Evolutionary conservation across 202 grass and related monocot species (phyloP), one percentile per base, ranked within the genome.

Genomic region (Thinopyrum obtusiflorum): DNA sequence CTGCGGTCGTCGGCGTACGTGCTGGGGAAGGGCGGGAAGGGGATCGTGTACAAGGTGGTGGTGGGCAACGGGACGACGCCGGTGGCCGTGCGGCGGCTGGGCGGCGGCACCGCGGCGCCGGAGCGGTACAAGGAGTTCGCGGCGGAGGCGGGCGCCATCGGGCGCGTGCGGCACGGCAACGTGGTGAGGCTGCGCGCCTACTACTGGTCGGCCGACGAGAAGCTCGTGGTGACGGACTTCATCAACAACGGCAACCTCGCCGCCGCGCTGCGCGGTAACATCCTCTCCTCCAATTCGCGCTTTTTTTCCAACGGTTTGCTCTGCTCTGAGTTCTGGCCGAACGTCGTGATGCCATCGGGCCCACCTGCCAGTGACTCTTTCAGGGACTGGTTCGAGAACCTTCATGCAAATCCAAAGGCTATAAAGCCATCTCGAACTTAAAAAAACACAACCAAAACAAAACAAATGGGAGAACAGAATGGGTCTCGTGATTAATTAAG

Each of bases 1-100:
- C 86, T 96, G 87, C 85, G 94, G 29, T 90, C 91, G 14, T 96
- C 94, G 11, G 91, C 94, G 33, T 97, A 97, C 90, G 94, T 97
- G 39, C 87, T 97, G 11, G 94, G 94, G 2, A 97, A 97, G 20
- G 89, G 94, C 3, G 89, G 85, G 27, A 91, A 91, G 83, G 94
- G 94, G 76, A 92, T 97, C 53, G 94, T 97, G 80, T 97, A 97
- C 88, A 97, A 97, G 89, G 94, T 97, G 89, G 94, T 97, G 77
- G 88, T 97, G 10, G 94, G 91, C 9, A 91, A 89, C 26, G 91
- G 94, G 2, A 83, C 86, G 4, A 85, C 89, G 11, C 89, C 92
- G 2, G 94, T 92, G 7, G 94, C 92, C 24, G 79, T 92, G 76
- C 76, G 94, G 8, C 69, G 92, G 39, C 87, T 92, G 2, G 89